Evolutionary conservation across 1,139 yeast species (phyloP), one percentile per base, ranked within the genome.

Genomic region (Geotrichum cucujoidarum): DNA sequence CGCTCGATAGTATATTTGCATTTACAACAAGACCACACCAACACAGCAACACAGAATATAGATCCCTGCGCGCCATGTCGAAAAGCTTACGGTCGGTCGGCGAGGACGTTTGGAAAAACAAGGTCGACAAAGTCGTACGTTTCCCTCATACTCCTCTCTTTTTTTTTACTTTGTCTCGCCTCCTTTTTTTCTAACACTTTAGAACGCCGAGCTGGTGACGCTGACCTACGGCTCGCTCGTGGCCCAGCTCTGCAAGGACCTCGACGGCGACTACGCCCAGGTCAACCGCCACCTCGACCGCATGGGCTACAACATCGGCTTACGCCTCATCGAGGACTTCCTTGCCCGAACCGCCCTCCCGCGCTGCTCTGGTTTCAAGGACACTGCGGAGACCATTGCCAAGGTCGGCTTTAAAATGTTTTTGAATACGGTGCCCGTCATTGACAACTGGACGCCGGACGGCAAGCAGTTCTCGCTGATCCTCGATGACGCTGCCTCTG

Each of bases 251-350:
- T 89, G 96, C 62, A 79, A 82, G 52, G 98, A 92, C 62, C 82
- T 78, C 64, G 77, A 81, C 50, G 77, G 80, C 56, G 86, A 90
- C 65, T 90, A 87, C 64, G 65, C 64, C 11, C 81, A 81, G 59
- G 96, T 94, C 47, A 92, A 94, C 65, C 73, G 73, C 48, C 95
- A 90, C 63, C 72, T 94, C 44, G 95, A 83, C 59, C 78, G 79
- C 55, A 92, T 94, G 97, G 99, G 99, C 1, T 87, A 88, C 65
- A 89, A 87, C 64, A 94, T 94, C 44, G 99, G 99, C 1, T 71
- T 88, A 46, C 71, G 99, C 55, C 69, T 94, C 54, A 86, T 94
- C 49, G 99, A 92, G 61, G 99, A 92, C 64, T 89, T 90, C 60
- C 71, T 92, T 37, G 95, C 97, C 36, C 81, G 86, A 59, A 81